Conservation (phyloP, 257 asterid species). For the Gentiana dahurica region DNA sequence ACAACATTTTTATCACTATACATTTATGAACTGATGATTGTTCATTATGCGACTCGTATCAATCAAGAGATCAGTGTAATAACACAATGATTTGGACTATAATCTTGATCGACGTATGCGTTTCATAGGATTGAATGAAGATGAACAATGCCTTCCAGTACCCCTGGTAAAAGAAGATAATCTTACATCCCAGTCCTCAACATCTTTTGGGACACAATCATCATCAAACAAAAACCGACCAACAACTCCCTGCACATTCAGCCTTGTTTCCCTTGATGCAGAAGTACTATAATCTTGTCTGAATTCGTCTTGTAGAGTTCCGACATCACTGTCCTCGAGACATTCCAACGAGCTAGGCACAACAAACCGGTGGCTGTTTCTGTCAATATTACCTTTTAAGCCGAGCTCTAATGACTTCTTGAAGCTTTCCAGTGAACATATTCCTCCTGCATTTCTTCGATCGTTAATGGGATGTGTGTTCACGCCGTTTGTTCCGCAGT, state of each 20-base stretch:
- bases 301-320: slow-evolving; percentile 46
- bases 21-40: no score
- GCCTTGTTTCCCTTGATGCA: slow-evolving; percentile 38
- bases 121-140: slow-evolving; percentile 64
- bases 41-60: no score
- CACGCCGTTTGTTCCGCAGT: slow-evolving; percentile 29
- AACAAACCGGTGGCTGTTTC: slow-evolving; percentile 42
- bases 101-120: slow-evolving; percentile 82
- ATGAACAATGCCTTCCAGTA: slow-evolving; percentile 31
- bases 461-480: slow-evolving; percentile 37
- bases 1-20: no score
- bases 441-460: slow-evolving; percentile 50
- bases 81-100: slow-evolving; percentile 14
- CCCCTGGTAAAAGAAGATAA: slow-evolving; percentile 21
- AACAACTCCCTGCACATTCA: slow-evolving; percentile 66
- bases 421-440: slow-evolving; percentile 40
- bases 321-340: slow-evolving; percentile 45
- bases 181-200: slow-evolving; percentile 81
- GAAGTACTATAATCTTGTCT: slow-evolving; percentile 34
- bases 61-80: no score
- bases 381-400: slow-evolving; percentile 33
- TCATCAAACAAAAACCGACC: slow-evolving; percentile 70
- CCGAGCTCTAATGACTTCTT: slow-evolving; percentile 31
- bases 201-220: slow-evolving; percentile 66
- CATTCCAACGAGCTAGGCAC: slow-evolving; percentile 55